A percentile compares a stretch with the other conserved stretches of the same genome.
These are phyloP conservation scores for Omphalotus olearius DNA, from an alignment of 1,284 basidiomycete genomes.

Conservation along the genomic window DNA sequence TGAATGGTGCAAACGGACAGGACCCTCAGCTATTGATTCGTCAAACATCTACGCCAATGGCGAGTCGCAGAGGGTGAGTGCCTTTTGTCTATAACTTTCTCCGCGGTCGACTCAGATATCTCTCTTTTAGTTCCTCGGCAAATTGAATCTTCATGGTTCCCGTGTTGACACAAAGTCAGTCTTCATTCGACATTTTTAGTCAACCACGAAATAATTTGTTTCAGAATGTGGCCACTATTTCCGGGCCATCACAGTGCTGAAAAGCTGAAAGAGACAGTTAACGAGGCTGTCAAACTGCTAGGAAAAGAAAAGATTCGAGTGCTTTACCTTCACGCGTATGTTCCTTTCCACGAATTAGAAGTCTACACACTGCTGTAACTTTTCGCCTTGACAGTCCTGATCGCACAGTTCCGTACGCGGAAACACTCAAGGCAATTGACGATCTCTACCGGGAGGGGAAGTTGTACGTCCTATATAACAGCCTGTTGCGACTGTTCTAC, in stretches of 20 bases:
- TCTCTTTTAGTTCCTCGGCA: neutral
- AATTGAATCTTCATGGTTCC: conserved; percentile 1
- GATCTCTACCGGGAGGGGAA: conserved; percentile 37
- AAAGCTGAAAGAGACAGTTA: conserved; percentile 28
- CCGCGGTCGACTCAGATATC: neutral
- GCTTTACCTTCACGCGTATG: conserved; percentile 2
- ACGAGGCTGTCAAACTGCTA: conserved; percentile 27
- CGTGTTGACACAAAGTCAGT: conserved; percentile 7
- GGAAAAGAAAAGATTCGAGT: conserved; percentile 29
- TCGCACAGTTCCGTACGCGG: conserved; percentile 13
- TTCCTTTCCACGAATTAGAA: too few species aligned
- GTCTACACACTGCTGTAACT: too few species aligned
- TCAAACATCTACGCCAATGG: conserved; percentile 14
- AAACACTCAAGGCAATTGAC: conserved; percentile 35
- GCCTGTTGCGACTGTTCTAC: neutral
- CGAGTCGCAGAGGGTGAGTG: conserved; percentile 11
- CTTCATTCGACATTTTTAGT: neutral
- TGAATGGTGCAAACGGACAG: neutral
- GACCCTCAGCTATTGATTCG: conserved; percentile 10
- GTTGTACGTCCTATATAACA: conserved; percentile 22
- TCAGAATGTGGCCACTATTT: conserved; percentile 31
- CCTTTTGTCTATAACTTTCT: neutral
- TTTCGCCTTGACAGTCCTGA: conserved; percentile 6
- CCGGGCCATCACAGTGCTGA: conserved; percentile 28
- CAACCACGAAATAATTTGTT: neutral